These are phyloP conservation scores for Neohortaea acidophila DNA, from an alignment of 495 filamentous ascomycete genomes.

Conservation along the genomic window DNA sequence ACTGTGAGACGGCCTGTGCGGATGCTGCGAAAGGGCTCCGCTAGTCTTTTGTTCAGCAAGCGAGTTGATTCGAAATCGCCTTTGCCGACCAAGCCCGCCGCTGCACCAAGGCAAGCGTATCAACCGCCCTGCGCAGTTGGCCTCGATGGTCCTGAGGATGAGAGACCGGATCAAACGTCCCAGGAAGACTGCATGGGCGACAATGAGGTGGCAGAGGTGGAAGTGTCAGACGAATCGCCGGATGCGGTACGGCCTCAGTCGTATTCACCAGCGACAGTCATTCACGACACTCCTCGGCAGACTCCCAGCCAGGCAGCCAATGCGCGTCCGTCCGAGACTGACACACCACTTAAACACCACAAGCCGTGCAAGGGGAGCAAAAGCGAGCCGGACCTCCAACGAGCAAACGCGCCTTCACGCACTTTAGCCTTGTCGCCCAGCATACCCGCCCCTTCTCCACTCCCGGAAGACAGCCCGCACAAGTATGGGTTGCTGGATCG, in stretches of 20 bases:
- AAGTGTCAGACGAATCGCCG: no score
- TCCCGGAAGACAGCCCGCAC: conserved; percentile 18
- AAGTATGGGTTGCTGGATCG: conserved; percentile 17
- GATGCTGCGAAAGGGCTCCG: conserved; percentile 15
- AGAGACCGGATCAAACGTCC: neutral
- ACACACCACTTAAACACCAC: no score
- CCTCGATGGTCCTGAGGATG: no score
- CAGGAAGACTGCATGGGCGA: conserved; percentile 1
- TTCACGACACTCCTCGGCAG: neutral
- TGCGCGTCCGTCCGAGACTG: no score
- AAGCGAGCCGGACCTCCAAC: no score
- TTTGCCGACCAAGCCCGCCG: conserved; percentile 8
- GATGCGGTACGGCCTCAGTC: no score
- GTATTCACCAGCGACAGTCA: no score
- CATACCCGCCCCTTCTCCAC: conserved; percentile 12
- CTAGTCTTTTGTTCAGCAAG: conserved; percentile 7
- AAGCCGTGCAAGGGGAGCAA: no score
- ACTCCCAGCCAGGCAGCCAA: neutral
- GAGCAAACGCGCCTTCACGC: no score
- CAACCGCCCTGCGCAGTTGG: no score
- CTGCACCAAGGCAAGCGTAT: no score
- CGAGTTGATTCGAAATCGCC: conserved; percentile 14
- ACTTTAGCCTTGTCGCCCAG: conserved; percentile 10
- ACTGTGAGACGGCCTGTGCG: conserved; percentile 11
- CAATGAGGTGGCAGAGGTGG: no score